phyloP scores from a whole-genome alignment of 805 yeast species.

The Yarrowia keelungensis region DNA sequence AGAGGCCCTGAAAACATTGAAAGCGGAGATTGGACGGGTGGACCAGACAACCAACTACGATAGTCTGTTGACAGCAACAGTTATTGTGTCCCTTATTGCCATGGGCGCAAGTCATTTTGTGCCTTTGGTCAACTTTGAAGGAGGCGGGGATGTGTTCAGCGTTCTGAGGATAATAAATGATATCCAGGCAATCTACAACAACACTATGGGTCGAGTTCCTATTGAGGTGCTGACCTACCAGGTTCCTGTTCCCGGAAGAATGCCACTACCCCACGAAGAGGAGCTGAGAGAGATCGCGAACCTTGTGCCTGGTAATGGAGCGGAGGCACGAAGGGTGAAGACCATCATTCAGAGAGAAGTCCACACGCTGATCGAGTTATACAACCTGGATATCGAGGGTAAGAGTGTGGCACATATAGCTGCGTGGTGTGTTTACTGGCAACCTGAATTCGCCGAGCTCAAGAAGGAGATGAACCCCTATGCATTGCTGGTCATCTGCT shows the following conservation, averaged over 20 bases:
- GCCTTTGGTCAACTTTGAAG: constrained; percentile 7
- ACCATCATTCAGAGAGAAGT: background rate
- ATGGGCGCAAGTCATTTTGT: background rate
- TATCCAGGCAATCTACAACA: background rate
- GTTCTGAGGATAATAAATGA: background rate
- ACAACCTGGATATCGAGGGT: background rate
- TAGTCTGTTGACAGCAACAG: background rate
- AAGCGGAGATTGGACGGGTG: background rate
- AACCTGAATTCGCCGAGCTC: background rate
- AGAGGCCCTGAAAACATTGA: background rate
- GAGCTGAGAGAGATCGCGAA: background rate
- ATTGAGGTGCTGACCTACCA: background rate
- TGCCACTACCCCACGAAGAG: background rate
- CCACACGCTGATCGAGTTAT: background rate
- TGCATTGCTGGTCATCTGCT: constrained; percentile 10
- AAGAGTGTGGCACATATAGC: background rate
- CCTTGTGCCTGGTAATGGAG: background rate
- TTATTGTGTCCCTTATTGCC: background rate
- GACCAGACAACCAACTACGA: constrained; percentile 1
- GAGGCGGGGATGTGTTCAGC: background rate
- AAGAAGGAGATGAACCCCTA: background rate
- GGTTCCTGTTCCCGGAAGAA: background rate
- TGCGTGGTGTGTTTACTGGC: constrained; percentile 7
- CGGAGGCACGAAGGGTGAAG: background rate
- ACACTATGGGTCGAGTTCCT: background rate